Conservation (phyloP, 257 asterid genomes). For the Solanum habrochaites region DNA sequence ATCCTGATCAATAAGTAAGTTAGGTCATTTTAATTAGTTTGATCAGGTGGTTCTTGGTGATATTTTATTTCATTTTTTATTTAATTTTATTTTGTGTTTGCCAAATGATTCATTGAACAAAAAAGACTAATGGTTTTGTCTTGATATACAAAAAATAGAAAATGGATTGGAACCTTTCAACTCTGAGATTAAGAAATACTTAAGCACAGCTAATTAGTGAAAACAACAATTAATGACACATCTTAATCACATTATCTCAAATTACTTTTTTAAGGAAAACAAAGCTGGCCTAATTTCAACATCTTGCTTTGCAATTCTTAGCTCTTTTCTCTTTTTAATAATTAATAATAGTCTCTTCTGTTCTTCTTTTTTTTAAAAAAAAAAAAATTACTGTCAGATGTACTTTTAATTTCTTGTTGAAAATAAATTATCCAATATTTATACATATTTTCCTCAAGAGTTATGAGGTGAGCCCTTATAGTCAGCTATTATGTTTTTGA, state of each 20-base stretch:
- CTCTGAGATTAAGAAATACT: neutral
- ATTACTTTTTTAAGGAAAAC: neutral
- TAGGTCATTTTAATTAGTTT: neutral
- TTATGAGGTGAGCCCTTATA: neutral
- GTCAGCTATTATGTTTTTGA: neutral
- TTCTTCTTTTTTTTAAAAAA: neutral
- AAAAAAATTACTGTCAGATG: neutral
- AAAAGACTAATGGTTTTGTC: slow-evolving; percentile 10
- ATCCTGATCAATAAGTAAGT: neutral
- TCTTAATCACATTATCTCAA: neutral
- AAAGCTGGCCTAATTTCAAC: neutral
- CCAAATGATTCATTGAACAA: slow-evolving; percentile 4
- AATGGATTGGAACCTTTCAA: neutral
- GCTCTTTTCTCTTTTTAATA: neutral
- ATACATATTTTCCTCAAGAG: neutral
- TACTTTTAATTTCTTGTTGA: neutral
- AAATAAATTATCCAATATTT: neutral
- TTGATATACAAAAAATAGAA: slow-evolving; percentile 2
- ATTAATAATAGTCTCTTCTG: neutral
- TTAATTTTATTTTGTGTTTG: neutral
- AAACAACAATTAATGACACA: neutral
- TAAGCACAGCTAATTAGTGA: neutral
- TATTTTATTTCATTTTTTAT: neutral
- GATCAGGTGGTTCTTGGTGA: neutral
- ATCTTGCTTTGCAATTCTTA: neutral